Evolutionary conservation across 495 filamentous ascomycete species (phyloP).

Genomic region (Massariosphaeria phaeospora): DNA sequence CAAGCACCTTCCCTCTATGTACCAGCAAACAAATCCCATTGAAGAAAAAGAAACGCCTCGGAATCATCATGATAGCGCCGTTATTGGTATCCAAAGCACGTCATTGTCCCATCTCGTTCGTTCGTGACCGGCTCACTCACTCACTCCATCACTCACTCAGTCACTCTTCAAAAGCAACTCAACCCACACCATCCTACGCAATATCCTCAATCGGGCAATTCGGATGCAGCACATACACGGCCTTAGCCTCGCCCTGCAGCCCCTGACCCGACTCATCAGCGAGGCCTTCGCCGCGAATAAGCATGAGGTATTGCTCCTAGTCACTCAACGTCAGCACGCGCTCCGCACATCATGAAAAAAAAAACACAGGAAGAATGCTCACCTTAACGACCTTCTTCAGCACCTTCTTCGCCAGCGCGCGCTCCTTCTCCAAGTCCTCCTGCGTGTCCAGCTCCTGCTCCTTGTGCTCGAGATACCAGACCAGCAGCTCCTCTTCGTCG

Average conservation of each 20-base stretch:
- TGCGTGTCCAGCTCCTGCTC: conserved; percentile 75
- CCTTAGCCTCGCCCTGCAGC: conserved; percentile 49
- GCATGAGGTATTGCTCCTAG: conserved; percentile 90
- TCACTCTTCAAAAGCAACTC: too few species aligned
- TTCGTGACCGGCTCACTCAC: too few species aligned
- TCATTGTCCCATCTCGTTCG: too few species aligned
- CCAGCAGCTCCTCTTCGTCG: conserved; percentile 74
- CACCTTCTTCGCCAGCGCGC: conserved; percentile 75
- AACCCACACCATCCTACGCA: too few species aligned
- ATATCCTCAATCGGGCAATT: conserved; percentile 79
- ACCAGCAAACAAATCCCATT: too few species aligned
- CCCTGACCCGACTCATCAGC: conserved; percentile 53
- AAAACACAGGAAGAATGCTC: conserved; percentile 35
- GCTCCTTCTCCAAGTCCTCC: conserved; percentile 75
- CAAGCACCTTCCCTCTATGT: too few species aligned
- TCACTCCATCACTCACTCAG: too few species aligned
- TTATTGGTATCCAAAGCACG: too few species aligned
- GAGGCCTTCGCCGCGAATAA: conserved; percentile 77
- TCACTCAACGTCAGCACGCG: background rate
- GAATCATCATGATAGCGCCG: too few species aligned
- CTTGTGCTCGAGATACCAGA: conserved; percentile 94
- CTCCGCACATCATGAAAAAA: conserved; percentile 1
- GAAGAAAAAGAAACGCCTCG: too few species aligned
- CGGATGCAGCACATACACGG: conserved; percentile 88
- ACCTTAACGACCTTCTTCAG: conserved; percentile 96